Percentiles rank a stretch among this genome's conserved stretches.
Evolutionary conservation across 1,139 yeast genomes (phyloP).

Genomic region (Meyerozyma carpophila): DNA sequence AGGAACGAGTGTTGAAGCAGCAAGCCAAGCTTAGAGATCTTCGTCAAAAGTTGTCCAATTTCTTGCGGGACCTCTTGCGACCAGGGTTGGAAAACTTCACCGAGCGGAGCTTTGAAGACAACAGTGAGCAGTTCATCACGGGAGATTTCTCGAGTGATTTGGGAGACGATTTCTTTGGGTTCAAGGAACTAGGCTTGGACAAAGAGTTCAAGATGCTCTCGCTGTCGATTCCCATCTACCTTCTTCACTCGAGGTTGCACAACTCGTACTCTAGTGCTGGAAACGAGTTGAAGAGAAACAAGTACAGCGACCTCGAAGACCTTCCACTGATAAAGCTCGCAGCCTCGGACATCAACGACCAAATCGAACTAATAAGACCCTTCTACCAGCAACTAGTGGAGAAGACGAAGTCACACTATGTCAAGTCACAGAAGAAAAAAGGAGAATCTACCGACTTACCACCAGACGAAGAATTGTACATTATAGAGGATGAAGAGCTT

Average conservation of each 20-base stretch:
- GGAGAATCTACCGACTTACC: slow-evolving; percentile 45
- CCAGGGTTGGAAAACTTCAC: slow-evolving; percentile 75
- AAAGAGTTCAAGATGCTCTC: slow-evolving; percentile 87
- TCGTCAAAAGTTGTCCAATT: slow-evolving; percentile 60
- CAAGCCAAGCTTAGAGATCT: slow-evolving; percentile 65
- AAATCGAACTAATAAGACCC: slow-evolving; percentile 56
- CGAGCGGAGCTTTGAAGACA: slow-evolving; percentile 79
- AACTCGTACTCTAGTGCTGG: slow-evolving; percentile 41
- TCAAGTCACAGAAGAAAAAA: slow-evolving; percentile 51
- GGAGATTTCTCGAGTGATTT: slow-evolving; percentile 92
- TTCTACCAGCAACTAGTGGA: slow-evolving; percentile 49
- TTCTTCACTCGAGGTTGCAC: slow-evolving; percentile 73
- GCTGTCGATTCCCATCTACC: slow-evolving; percentile 81
- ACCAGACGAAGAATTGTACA: slow-evolving; percentile 32
- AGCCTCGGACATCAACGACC: slow-evolving; percentile 47
- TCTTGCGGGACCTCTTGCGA: slow-evolving; percentile 73
- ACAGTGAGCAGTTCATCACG: slow-evolving; percentile 87
- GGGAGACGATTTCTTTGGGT: slow-evolving; percentile 97
- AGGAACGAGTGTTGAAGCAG: slow-evolving; percentile 69
- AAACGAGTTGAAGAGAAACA: slow-evolving; percentile 42
- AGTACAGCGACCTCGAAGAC: slow-evolving; percentile 59
- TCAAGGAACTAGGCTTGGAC: slow-evolving; percentile 88
- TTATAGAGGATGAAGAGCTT: slow-evolving; percentile 75
- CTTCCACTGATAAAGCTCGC: slow-evolving; percentile 42
- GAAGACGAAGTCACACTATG: slow-evolving; percentile 43